Conservation (phyloP, 179 eudicot genomes). For the Amaranthus tricolor region DNA sequence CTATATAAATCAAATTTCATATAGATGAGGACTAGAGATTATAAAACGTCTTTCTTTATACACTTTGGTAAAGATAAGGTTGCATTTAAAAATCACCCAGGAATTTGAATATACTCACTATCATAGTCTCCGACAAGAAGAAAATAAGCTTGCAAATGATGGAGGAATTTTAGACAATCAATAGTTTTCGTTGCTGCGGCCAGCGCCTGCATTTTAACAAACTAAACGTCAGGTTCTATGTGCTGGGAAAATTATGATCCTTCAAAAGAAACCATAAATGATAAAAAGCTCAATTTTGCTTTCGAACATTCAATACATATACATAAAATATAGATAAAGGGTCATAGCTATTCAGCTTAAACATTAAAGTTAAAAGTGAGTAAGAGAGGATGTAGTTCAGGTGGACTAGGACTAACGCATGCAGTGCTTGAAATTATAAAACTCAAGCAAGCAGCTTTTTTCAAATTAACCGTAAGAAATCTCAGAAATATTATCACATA, state of each 20-base stretch:
- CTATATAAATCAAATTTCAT: no score
- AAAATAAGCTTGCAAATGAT: constrained; percentile 91
- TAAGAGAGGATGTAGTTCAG: neutral
- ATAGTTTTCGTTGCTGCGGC: constrained; percentile 99
- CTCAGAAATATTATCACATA: neutral
- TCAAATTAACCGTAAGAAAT: neutral
- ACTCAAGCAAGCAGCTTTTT: neutral
- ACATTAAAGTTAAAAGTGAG: neutral
- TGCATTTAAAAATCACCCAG: neutral
- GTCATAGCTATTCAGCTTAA: neutral
- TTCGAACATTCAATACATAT: neutral
- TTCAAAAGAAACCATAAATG: neutral
- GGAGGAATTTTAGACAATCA: constrained; percentile 76
- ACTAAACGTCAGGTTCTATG: constrained; percentile 1
- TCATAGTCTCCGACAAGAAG: constrained; percentile 87
- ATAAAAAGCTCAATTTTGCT: neutral
- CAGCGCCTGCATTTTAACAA: constrained; percentile 62
- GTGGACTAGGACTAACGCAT: neutral
- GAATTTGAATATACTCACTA: constrained; percentile 46
- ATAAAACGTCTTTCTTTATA: neutral
- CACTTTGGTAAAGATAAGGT: neutral
- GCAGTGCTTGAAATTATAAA: neutral
- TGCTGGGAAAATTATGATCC: neutral
- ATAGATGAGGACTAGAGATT: neutral
- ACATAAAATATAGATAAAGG: neutral